phyloP scores from a whole-genome alignment of 192 early-diverging fungal genomes.

The Coemansia sp. region DNA sequence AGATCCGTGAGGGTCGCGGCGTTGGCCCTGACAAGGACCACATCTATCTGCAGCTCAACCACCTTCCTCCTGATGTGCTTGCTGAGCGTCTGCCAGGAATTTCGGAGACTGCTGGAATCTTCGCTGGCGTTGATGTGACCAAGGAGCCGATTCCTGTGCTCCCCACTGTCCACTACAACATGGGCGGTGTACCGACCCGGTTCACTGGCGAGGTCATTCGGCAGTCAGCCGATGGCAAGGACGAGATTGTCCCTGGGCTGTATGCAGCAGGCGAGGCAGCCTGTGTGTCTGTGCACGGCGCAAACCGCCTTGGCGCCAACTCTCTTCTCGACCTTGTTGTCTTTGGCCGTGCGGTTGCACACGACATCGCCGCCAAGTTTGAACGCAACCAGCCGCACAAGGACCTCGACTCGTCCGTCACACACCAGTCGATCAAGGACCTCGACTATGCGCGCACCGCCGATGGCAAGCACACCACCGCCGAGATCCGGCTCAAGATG shows the following conservation, averaged over 20 bases:
- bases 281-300: conserved; percentile 97
- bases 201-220: conserved; percentile 96
- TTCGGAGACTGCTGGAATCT: conserved; percentile 98
- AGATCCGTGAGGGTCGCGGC: conserved; percentile 96
- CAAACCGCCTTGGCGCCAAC: conserved; percentile 97
- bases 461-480: conserved; percentile 73
- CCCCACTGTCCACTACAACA: conserved; percentile 99
- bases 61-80: conserved; percentile 88
- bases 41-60: conserved; percentile 93
- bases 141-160: conserved; percentile 99
- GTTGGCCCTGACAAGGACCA: conserved; percentile 95
- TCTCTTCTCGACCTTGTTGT: conserved; percentile 97
- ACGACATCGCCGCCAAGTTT: conserved; percentile 89
- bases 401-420: conserved; percentile 79
- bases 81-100: conserved; percentile 95
- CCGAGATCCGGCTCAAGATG: conserved; percentile 90
- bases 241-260: conserved; percentile 91
- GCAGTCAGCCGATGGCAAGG: conserved; percentile 73
- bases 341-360: conserved; percentile 94
- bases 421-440: conserved; percentile 87
- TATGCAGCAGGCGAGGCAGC: conserved; percentile 98
- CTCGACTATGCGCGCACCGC: conserved; percentile 91
- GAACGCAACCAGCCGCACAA: conserved; percentile 85
- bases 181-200: conserved; percentile 97
- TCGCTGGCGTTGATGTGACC: conserved; percentile 98